A percentile compares a stretch with the other conserved stretches of the same genome.
Conservation (phyloP, 164 flowering plant genomes). For the Tetrastigma voinierianum region DNA sequence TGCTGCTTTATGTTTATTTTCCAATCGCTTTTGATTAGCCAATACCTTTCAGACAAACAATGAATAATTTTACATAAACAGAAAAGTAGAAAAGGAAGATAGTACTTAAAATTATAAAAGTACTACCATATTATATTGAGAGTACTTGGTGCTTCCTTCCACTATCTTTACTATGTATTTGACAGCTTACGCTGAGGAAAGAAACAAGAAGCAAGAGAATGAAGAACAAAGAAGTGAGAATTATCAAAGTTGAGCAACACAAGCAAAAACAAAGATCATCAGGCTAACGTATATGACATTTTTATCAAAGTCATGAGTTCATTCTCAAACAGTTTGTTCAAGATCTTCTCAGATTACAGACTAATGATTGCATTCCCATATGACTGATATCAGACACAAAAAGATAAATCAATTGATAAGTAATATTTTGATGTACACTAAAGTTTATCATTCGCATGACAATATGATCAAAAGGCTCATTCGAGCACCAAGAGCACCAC, state of each 20-base stretch:
- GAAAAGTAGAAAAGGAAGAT: background rate
- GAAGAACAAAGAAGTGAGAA: background rate
- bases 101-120: background rate
- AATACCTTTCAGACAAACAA: slow-evolving; percentile 57
- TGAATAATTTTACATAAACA: background rate
- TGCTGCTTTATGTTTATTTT: slow-evolving; percentile 83
- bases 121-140: too few species aligned
- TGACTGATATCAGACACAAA: slow-evolving; percentile 52
- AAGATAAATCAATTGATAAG: slow-evolving; percentile 5
- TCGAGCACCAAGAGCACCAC: slow-evolving; percentile 62
- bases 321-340: slow-evolving; percentile 97
- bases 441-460: background rate
- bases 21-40: slow-evolving; percentile 89
- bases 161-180: background rate
- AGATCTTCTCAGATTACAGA: slow-evolving; percentile 93
- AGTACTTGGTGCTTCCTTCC: too few species aligned
- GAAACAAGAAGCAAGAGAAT: background rate
- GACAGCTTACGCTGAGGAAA: too few species aligned
- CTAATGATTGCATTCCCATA: slow-evolving; percentile 89
- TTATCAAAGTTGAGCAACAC: background rate
- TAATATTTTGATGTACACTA: too few species aligned
- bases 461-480: slow-evolving; percentile 69
- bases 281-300: slow-evolving; percentile 89
- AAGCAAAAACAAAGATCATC: background rate
- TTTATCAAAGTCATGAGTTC: slow-evolving; percentile 95